Base-by-base conservation (phyloP, 2,329 filamentous ascomycete species). In the Fusarium sp. region DNA sequence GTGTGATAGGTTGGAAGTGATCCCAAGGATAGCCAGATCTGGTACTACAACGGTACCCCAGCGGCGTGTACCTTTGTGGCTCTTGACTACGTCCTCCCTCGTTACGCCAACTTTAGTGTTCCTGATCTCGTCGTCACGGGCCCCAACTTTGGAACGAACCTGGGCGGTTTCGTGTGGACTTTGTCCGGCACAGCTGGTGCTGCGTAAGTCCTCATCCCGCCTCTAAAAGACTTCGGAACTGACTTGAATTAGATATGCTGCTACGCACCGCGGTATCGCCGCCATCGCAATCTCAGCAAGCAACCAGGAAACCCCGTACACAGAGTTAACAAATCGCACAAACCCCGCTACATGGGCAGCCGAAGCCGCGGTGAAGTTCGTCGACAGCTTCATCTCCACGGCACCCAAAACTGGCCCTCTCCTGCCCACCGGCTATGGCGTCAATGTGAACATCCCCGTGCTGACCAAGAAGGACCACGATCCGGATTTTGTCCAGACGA, bases 21-120 rank as follows among this genome's bases (percentile, higher is more conserved):
- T 66, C 85, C 84, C 14, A 72, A 75, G 20, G 83, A 88, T 57
- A 77, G 78, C 52, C 80, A 85, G 62, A 85, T 88, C 65, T 88
- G 84, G 84, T 88, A 88, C 71, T 88, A 87, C 75, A 86, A 88
- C 53, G 85, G 86, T 22, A 88, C 85, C 0, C 84, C 86, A 0
- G 84, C 84, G 0, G 82, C 85, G 0, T 85, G 83, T 68, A 85
- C 84, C 2, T 84, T 87, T 58, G 83, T 88, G 7, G 85, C 82
- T 3, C 79, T 88, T 7, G 85, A 88, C 76, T 86, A 84, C 44
- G 83, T 88, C 10, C 77, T 88, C 17, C 85, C 85, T 2, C 76
- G 72, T 15, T 84, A 81, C 71, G 80, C 79, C 64, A 78, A 82
- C 70, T 81, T 84, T 69, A 78, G 73, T n/a, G 78, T 79, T 3